Evolutionary conservation across 164 flowering plant genomes (phyloP), one percentile per base, ranked within the genome.

Genomic region (Magnolia officinalis): DNA sequence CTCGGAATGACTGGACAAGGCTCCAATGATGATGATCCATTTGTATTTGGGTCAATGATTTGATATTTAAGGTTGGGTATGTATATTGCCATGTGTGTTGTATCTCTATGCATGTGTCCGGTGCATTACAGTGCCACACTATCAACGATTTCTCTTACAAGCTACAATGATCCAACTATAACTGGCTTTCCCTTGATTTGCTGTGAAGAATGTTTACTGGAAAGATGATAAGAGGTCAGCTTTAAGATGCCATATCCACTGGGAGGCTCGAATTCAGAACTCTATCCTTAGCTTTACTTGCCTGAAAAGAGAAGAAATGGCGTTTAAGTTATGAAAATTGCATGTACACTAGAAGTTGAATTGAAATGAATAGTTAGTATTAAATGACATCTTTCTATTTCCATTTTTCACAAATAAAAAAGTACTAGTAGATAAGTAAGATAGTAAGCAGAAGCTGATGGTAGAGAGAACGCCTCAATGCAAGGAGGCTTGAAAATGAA

Each of bases 201-300:
- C 31, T 66, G 45, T 66, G 45, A 66, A 13, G 19, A n/a, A 26
- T 23, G 31, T 26, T 6, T 11, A 21, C 45, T 37, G 45, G 45
- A 37, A 37, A 37, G 45, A 37, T 37, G 45, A 37, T 37, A 61
- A 21, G 13, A 20, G 68, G 26, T 68, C 18, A 29, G 50, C 20
- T 68, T 68, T 19, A 37, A 9, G 71, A 37, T 68, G 71, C 8
- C 71, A 68, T 10, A 45, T 68, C 71, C n/a, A 50, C 11, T 1
- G 72, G 75, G 74, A 77, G 23, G 19, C 16, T 50, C 26, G 75
- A 77, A 29, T 19, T 29, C 21, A 2, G 66, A 45, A 64, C 75
- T 72, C 79, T 77, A 50, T 72, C 31, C 51, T 16, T 77, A 61
- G 75, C 79, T 24, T 72, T 72, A 50, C 49, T 65, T 77, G 75